Base-by-base conservation (phyloP, 139 green algal genomes). In the Haematococcus sp. region DNA sequence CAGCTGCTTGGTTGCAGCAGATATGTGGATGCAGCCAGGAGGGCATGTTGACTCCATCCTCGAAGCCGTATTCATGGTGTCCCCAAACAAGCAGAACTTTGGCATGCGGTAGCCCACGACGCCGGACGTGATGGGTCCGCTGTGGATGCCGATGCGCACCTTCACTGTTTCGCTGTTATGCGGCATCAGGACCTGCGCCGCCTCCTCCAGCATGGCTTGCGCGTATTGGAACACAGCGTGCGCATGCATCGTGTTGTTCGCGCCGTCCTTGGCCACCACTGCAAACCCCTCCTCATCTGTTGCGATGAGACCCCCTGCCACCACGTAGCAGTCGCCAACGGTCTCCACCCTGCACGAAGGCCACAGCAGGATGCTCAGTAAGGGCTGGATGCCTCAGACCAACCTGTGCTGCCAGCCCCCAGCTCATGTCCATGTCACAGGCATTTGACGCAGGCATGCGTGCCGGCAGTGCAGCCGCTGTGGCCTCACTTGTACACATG, bases 321-420 rank as follows among this genome's bases (percentile, higher is more conserved):
- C 80, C 70, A 86, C 77, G 70, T 86, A 86, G 75, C 75, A 86
- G 66, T 86, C 80, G 2, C 78, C 78, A 23, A 84, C 68, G 13
- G 78, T 84, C 72, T 84, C 73, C 0, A 84, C 65, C 51, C 80
- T 84, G 31, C 76, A 73, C 19, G n/a, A n/a, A n/a, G n/a, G n/a
- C n/a, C n/a, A n/a, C n/a, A n/a, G n/a, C n/a, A n/a, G n/a, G n/a
- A n/a, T n/a, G n/a, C n/a, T n/a, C n/a, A n/a, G n/a, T n/a, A n/a
- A n/a, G n/a, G n/a, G n/a, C n/a, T n/a, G n/a, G n/a, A n/a, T n/a
- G n/a, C n/a, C n/a, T n/a, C n/a, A n/a, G n/a, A n/a, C n/a, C 40
- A 49, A 49, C 40, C 40, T 11, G 7, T 7, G 40, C 40, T 11
- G 7, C 40, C 40, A 49, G 40, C 40, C 40, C 40, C 40, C 40